Base-by-base conservation (phyloP, 345 rosid genomes). In the Rhizophora mangle region DNA sequence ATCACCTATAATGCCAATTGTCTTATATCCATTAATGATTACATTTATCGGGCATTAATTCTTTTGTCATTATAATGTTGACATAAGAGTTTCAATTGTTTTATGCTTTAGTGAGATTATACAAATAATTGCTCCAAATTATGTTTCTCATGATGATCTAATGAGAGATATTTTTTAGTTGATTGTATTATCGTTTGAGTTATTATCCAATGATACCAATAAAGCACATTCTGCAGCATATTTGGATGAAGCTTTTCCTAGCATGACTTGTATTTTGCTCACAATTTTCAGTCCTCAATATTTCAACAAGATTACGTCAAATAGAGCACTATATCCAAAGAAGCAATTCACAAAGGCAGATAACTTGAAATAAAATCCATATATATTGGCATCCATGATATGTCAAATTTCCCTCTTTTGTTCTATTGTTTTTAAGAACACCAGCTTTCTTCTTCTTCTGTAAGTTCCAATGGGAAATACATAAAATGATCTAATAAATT, bases 171-270 rank as follows among this genome's bases (percentile, higher is more conserved):
- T 4, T 4, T 31, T 31, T 31, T 4, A 31, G 4, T 31, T 31
- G 6, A 31, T 31, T 31, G 32, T 31, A 3, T 31, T 5, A 31
- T 31, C 6, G 4, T 31, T 31, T 31, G 32, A 31, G 32, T 31
- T 31, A 3, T 31, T 31, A 4, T 5, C 6, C 4, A 4, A 31
- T 3, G 6, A 31, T 31, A 4, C 6, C 32, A 31, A 3, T 29
- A 43, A 36, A 8, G 32, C 71, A 72, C 46, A 34, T 67, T 47
- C 19, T 63, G 30, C 67, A 53, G 27, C 60, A 29, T 52, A 15
- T 60, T n/a, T 58, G 60, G 24, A 24, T 24, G 24, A 24, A 24
- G 24, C 24, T 24, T 24, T 24, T 24, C 24, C 24, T 24, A 24
- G 24, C 24, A 24, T 24, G 24, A 24, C 24, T 24, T 24, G 24